A percentile compares a stretch with the other conserved stretches of the same genome.
phyloP scores from a whole-genome alignment of 1,284 basidiomycete species.

The Dichomitus squalens region DNA sequence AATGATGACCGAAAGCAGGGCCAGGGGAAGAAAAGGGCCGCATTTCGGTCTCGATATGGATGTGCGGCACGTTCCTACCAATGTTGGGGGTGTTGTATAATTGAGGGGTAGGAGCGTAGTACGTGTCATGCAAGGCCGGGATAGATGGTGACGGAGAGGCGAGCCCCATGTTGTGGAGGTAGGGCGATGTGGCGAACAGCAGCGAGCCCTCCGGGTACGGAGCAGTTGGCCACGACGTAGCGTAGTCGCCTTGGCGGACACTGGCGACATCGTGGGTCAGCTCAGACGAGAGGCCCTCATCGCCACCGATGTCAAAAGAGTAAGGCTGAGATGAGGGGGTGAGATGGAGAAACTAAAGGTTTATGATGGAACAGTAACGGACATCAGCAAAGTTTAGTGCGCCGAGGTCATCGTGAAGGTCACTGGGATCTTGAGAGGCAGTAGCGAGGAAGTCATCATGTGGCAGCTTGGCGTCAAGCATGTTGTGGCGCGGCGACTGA shows the following conservation, averaged over 20 bases:
- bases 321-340: neutral
- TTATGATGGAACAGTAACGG: neutral
- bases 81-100: neutral
- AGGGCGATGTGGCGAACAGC: neutral
- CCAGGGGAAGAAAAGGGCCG: neutral
- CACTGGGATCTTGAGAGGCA: conserved; percentile 9
- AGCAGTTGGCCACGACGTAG: neutral
- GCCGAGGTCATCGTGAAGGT: conserved; percentile 4
- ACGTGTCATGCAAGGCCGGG: conserved; percentile 2
- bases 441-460: conserved; percentile 12
- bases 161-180: neutral
- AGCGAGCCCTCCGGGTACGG: conserved; percentile 2
- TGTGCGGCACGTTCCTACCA: conserved; percentile 8
- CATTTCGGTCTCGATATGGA: conserved; percentile 15
- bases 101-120: neutral
- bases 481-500: neutral
- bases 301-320: neutral
- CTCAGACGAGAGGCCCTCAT: neutral
- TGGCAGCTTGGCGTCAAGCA: conserved; percentile 1
- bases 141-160: neutral
- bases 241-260: neutral
- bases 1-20: conserved; percentile 2
- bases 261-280: neutral
- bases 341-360: neutral
- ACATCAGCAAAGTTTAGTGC: conserved; percentile 4